Evolutionary conservation across 2,329 filamentous ascomycete species (phyloP), one percentile per base, ranked within the genome.

Genomic region (Colletotrichum magnum): DNA sequence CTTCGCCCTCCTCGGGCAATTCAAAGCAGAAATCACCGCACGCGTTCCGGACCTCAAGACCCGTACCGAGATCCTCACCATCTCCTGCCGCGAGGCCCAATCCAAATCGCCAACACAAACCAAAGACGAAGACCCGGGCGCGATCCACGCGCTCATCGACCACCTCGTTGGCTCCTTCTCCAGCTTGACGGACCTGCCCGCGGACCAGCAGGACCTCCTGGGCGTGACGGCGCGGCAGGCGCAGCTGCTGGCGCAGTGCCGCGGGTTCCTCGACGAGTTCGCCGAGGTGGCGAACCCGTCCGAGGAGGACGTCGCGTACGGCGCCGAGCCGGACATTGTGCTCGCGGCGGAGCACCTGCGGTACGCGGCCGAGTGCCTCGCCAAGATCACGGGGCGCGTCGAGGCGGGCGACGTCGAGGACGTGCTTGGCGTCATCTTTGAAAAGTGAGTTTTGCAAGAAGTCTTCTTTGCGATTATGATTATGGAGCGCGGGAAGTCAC

Each of bases 361-460:
- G 51, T 90, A 89, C 73, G 95, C 94, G 13, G 94, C 94, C 1
- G 89, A 91, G 60, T 91, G 90, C 71, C 85, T 98, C n/a, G 92
- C 94, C 2, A 89, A 90, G 66, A 97, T 98, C 74, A 98, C 94
- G 1, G 96, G 96, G 0, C 89, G 89, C 64, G 95, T 94, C 1
- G 93, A 94, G 74, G 89, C 88, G 48, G 93, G 94, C 2, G 95
- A 98, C 79, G 94, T 98, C 16, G 95, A 99, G 78, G 96, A 98
- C 77, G 94, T 99, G 7, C 82, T 99, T 52, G 96, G 96, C 0
- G 95, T 99, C 24, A 95, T 99, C 4, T 99, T 99, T 82, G 95
- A 98, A 80, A 98, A 97, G 93, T 97, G 83, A 85, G 89, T 88
- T 36, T 36, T 7, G 32, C 3, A 39, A 5, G 36, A 13, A 32